Evolutionary conservation across 1,139 yeast species (phyloP).

Genomic region (Geotrichum restrictum): DNA sequence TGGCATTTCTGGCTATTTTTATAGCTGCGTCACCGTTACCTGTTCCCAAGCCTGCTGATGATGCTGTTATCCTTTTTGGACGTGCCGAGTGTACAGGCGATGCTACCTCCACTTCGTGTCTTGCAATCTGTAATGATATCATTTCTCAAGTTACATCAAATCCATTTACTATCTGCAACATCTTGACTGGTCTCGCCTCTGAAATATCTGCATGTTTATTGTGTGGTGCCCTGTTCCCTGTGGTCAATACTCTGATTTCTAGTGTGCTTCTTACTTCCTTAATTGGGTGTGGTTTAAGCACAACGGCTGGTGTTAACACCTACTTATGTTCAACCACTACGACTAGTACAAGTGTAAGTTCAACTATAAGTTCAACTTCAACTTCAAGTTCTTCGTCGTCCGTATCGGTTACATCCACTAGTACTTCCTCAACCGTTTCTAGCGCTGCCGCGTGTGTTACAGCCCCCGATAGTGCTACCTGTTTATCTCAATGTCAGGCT

Average conservation of each 20-base stretch:
- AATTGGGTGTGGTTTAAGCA: background rate
- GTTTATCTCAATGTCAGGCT: background rate
- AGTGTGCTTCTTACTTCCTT: background rate
- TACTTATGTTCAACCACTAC: background rate
- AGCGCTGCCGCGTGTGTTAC: background rate
- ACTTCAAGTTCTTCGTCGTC: background rate
- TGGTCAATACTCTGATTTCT: background rate
- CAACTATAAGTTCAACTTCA: background rate
- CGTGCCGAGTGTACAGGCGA: background rate
- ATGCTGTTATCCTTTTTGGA: background rate
- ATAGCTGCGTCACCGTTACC: background rate
- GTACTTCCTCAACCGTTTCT: background rate
- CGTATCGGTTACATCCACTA: background rate
- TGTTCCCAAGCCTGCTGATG: background rate
- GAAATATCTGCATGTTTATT: slow-evolving; percentile 21
- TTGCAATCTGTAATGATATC: background rate
- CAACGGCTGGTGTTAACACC: background rate
- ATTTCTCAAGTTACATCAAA: background rate
- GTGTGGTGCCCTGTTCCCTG: slow-evolving; percentile 12
- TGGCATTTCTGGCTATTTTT: background rate
- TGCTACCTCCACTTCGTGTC: background rate
- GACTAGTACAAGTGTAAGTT: background rate
- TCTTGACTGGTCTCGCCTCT: slow-evolving; percentile 19
- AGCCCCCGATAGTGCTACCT: background rate
- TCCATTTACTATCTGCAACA: background rate